phyloP scores from a whole-genome alignment of 2,329 filamentous ascomycete species.

The Hypomyces rosellus region DNA sequence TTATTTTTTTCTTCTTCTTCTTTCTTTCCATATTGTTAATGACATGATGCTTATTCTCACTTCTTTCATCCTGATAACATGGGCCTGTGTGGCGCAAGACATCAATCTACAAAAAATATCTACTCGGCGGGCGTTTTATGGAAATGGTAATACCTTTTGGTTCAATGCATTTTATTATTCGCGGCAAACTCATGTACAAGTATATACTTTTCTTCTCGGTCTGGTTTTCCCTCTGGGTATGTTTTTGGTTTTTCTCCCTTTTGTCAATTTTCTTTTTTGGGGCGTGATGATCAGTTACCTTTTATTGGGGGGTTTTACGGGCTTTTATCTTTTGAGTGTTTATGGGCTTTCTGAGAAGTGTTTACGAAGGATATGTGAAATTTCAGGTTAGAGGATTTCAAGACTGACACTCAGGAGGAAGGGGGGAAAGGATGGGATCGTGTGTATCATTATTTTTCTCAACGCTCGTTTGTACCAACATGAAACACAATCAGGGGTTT shows the following conservation, averaged over 20 bases:
- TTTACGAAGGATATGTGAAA: not conserved
- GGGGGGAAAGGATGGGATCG: not conserved
- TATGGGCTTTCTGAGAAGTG: too few species aligned
- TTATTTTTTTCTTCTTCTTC: not conserved
- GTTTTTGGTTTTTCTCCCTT: not conserved
- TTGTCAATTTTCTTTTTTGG: not conserved
- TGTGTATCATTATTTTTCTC: constrained; percentile 7
- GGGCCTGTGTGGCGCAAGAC: not conserved
- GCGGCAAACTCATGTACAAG: constrained; percentile 26
- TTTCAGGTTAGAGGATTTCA: not conserved
- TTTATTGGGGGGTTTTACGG: too few species aligned
- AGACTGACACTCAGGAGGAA: not conserved
- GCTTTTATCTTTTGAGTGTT: too few species aligned
- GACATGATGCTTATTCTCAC: constrained; percentile 11
- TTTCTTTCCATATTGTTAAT: constrained; percentile 16
- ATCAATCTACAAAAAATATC: not conserved
- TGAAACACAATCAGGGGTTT: not conserved
- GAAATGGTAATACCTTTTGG: not conserved
- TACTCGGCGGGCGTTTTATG: constrained; percentile 4
- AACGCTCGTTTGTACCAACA: constrained; percentile 3
- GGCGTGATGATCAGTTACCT: not conserved
- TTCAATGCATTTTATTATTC: constrained; percentile 5
- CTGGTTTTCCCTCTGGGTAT: not conserved
- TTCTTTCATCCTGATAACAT: not conserved
- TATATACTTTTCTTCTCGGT: constrained; percentile 22